Evolutionary conservation across 2,329 filamentous ascomycete species (phyloP).

Genomic region (Chrysoporthe cubensis): DNA sequence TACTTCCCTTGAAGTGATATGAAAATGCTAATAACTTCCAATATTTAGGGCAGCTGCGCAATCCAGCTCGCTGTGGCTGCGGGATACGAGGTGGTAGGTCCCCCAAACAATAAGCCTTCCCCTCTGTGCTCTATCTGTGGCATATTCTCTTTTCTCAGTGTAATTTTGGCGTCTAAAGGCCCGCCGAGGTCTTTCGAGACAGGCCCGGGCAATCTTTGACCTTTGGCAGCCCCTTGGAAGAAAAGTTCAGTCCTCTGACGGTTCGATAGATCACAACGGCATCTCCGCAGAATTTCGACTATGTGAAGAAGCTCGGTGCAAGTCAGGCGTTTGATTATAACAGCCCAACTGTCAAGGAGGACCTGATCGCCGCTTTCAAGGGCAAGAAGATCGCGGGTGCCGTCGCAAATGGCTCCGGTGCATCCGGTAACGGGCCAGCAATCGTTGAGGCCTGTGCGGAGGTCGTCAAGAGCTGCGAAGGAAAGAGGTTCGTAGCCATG

Average conservation of each 20-base stretch:
- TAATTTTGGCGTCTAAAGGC: too few species aligned
- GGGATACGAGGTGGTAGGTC: constrained; percentile 45
- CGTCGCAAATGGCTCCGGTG: constrained; percentile 35
- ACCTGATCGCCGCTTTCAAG: constrained; percentile 36
- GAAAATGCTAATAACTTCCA: background rate
- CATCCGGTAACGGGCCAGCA: constrained; percentile 33
- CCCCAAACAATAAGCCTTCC: too few species aligned
- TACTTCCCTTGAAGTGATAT: too few species aligned
- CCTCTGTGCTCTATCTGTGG: background rate
- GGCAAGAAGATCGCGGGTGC: constrained; percentile 38
- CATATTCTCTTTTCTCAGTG: background rate
- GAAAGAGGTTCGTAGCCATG: constrained; percentile 35
- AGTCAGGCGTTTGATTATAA: constrained; percentile 33
- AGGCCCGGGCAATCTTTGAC: background rate
- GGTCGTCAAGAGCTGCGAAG: constrained; percentile 31
- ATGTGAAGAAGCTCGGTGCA: constrained; percentile 32
- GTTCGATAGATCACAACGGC: constrained; percentile 38
- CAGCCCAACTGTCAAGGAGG: constrained; percentile 32
- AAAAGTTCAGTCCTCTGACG: background rate
- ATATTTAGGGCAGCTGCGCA: constrained; percentile 41
- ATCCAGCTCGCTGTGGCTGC: constrained; percentile 48
- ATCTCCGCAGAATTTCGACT: constrained; percentile 43
- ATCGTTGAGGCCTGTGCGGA: constrained; percentile 30
- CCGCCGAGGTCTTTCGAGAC: background rate
- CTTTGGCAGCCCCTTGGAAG: background rate